phyloP scores from a whole-genome alignment of 805 yeast species.

The Kurtzmaniella cleridarum region DNA sequence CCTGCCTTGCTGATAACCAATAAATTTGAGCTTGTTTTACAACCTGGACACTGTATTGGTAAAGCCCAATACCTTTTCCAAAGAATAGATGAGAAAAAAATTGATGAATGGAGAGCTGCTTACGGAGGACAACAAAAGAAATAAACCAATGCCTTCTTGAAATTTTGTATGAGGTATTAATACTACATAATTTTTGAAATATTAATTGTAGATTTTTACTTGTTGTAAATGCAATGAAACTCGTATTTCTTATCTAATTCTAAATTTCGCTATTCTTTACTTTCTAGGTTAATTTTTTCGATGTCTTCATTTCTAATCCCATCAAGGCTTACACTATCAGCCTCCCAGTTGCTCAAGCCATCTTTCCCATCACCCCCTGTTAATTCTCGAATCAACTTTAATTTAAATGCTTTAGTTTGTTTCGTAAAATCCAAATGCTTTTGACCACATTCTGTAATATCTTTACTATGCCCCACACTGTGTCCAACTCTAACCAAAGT shows the following conservation, averaged over 20 bases:
- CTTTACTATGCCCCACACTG: constrained; percentile 76
- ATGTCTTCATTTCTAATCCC: constrained; percentile 16
- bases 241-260: not conserved
- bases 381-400: constrained; percentile 49
- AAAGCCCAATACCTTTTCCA: constrained; percentile 87
- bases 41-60: constrained; percentile 81
- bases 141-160: constrained; percentile 1
- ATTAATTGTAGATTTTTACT: not conserved
- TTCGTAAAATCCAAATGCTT: constrained; percentile 40
- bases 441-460: constrained; percentile 44
- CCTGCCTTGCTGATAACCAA: constrained; percentile 78
- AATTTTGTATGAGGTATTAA: not conserved
- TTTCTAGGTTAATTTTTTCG: not conserved
- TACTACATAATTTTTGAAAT: not conserved
- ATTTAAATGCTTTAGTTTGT: constrained; percentile 41
- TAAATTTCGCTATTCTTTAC: not conserved
- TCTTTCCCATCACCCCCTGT: constrained; percentile 49
- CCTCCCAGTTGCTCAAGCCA: constrained; percentile 34
- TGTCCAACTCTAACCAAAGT: constrained; percentile 86
- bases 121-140: constrained; percentile 73
- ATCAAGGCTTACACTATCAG: constrained; percentile 19
- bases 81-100: constrained; percentile 85
- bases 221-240: not conserved
- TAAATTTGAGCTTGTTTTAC: constrained; percentile 60
- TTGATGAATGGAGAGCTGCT: constrained; percentile 78